These are phyloP conservation scores for Breviolum minutum DNA, from an alignment of 73 alveolate genomes.

Conservation along the genomic window DNA sequence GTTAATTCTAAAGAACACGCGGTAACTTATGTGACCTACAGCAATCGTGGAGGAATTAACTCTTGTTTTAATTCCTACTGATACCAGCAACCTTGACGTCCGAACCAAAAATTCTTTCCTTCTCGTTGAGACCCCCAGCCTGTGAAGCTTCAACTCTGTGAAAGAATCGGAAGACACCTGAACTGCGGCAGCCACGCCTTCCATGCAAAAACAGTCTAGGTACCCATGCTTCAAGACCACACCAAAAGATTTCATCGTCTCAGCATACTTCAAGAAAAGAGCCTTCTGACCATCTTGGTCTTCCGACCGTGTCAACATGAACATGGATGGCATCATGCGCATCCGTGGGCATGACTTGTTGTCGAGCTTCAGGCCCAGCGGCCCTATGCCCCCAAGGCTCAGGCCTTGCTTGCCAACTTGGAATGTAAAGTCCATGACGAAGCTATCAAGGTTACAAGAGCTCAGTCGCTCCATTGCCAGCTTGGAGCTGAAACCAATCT, in stretches of 20 bases:
- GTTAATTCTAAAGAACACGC: too few species aligned
- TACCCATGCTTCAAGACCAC: neutral
- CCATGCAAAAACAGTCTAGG: neutral
- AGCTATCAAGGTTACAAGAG: neutral
- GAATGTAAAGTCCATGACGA: neutral
- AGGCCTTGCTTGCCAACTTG: neutral
- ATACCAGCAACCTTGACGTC: too few species aligned
- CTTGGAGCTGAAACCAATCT: neutral
- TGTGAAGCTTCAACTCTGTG: too few species aligned
- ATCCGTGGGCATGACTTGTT: neutral
- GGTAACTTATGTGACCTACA: too few species aligned
- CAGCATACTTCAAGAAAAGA: neutral
- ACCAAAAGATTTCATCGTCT: neutral
- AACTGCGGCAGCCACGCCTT: too few species aligned
- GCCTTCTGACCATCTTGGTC: neutral
- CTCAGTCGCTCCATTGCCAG: neutral
- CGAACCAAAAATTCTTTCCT: too few species aligned
- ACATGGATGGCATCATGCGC: neutral
- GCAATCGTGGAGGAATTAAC: too few species aligned
- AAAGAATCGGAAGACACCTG: too few species aligned
- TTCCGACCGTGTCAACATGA: neutral
- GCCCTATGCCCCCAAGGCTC: neutral
- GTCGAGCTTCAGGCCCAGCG: neutral
- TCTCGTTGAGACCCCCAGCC: too few species aligned
- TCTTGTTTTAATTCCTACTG: too few species aligned